phyloP scores from a whole-genome alignment of 2,329 filamentous ascomycete genomes.

The Fusarium haematococcum region DNA sequence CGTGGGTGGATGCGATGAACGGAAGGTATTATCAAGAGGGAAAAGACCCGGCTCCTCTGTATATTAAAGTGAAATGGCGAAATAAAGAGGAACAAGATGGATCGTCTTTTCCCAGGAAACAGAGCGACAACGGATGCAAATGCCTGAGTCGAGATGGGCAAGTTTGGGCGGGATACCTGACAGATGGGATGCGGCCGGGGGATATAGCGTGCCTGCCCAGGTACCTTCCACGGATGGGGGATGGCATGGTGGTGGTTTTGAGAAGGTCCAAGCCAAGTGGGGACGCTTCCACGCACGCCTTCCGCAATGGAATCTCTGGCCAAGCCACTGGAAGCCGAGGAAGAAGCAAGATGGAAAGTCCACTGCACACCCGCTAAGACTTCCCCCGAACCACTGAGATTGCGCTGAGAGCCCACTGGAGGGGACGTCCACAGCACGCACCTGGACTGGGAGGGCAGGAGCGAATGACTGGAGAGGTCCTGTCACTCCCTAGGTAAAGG shows the following conservation, averaged over 20 bases:
- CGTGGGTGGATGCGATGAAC: slow-evolving; percentile 14
- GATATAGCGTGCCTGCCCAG: slow-evolving; percentile 35
- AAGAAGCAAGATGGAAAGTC: slow-evolving; percentile 45
- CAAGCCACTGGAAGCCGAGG: slow-evolving; percentile 46
- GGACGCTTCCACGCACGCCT: slow-evolving; percentile 33
- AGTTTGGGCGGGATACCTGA: slow-evolving; percentile 38
- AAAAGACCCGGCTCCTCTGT: slow-evolving; percentile 2
- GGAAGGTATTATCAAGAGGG: not conserved
- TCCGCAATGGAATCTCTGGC: slow-evolving; percentile 38
- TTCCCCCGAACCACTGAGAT: slow-evolving; percentile 25
- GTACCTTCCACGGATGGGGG: slow-evolving; percentile 25
- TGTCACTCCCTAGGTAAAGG: slow-evolving; percentile 30
- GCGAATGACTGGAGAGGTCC: slow-evolving; percentile 20
- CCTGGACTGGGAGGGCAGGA: slow-evolving; percentile 15
- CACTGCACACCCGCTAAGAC: slow-evolving; percentile 38
- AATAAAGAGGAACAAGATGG: slow-evolving; percentile 17
- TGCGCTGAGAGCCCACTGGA: not conserved
- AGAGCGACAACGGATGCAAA: slow-evolving; percentile 17
- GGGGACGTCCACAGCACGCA: not conserved
- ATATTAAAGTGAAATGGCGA: slow-evolving; percentile 4
- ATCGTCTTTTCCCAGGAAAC: slow-evolving; percentile 19
- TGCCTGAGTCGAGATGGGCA: slow-evolving; percentile 28
- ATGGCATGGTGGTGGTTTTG: slow-evolving; percentile 35
- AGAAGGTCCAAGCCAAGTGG: slow-evolving; percentile 31
- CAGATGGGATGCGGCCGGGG: slow-evolving; percentile 32